Evolutionary conservation across 2,329 filamentous ascomycete species (phyloP).

Genomic region (Aphanoascus verrucosus): DNA sequence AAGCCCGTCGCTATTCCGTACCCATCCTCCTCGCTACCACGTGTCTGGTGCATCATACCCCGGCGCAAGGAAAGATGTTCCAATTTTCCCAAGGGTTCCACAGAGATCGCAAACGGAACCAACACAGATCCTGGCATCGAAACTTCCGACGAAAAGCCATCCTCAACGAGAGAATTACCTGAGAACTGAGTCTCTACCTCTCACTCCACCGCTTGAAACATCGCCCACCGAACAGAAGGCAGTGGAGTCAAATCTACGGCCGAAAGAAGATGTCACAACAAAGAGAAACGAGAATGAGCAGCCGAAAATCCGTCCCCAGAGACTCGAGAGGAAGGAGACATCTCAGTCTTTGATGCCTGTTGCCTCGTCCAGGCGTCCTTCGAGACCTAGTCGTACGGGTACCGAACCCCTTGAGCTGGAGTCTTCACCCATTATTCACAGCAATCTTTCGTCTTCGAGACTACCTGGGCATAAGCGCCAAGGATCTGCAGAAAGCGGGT

Average conservation of each 20-base stretch:
- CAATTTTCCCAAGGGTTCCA: slow-evolving; percentile 5
- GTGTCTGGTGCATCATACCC: slow-evolving; percentile 15
- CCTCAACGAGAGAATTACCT: not conserved
- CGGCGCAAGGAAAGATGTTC: slow-evolving; percentile 10
- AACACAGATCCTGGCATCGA: slow-evolving; percentile 14
- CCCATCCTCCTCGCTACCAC: slow-evolving; percentile 18
- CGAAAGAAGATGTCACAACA: not conserved
- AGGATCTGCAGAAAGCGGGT: slow-evolving; percentile 35
- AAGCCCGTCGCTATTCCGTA: slow-evolving; percentile 30
- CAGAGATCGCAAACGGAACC: slow-evolving; percentile 13
- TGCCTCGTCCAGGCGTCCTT: slow-evolving; percentile 32
- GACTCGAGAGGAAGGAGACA: slow-evolving; percentile 14
- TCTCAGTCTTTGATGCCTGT: slow-evolving; percentile 19
- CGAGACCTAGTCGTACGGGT: slow-evolving; percentile 58
- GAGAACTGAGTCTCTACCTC: not conserved
- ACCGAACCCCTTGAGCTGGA: slow-evolving; percentile 50
- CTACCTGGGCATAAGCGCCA: slow-evolving; percentile 42
- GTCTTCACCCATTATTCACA: slow-evolving; percentile 46
- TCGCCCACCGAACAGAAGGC: not conserved
- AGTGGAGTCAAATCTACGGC: not conserved
- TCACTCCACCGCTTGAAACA: not conserved
- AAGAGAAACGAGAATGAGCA: slow-evolving; percentile 17
- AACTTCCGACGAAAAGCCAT: slow-evolving; percentile 26
- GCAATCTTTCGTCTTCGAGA: slow-evolving; percentile 42
- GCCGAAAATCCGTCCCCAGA: slow-evolving; percentile 24